Evolutionary conservation across 169 alveolate species (phyloP), one percentile per base, ranked within the genome.

Genomic region (Plasmodium malariae): DNA sequence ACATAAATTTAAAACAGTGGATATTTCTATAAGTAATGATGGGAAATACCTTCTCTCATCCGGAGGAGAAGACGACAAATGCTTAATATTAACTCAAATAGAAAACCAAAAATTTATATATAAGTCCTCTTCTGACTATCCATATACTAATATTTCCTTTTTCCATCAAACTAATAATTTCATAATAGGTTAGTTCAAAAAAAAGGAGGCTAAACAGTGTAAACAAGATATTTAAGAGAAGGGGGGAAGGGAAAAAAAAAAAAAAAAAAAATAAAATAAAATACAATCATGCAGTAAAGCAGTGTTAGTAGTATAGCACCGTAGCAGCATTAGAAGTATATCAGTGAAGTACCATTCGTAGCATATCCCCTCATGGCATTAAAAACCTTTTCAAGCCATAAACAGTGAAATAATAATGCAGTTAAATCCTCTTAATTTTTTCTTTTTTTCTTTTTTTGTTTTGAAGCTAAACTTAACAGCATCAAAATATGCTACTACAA

Each of bases 31-130:
- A 68, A 83, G 91, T n/a, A 67, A 34, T 12, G 91, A 83, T 67
- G 91, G 91, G 5, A 83, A 83, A 43, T 83, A 83, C 30, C 34
- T 83, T 24, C 51, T 83, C 43, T 83, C 91, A n/a, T 83, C 91
- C 3, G 91, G 91, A 34, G 91, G 85, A 26, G 85, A 83, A 34
- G 91, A 83, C 54, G 91, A 83, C 32, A 83, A 83, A 54, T 26
- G 40, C 19, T 51, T 83, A 70, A 51, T 83, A 30, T 67, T 83
- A 70, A 83, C 91, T 2, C 65, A 83, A 54, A 83, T 83, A 19
- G 72, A 49, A 36, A 83, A 83, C 17, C 91, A 83, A 40, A 67
- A 83, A 51, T 83, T 83, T 83, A 83, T 83, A 28, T 83, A 83
- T 60, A 83, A 83, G 26, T 67, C 85, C 1, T 21, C 67, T 9